A percentile compares a stretch with the other conserved stretches of the same genome.
phyloP scores from a whole-genome alignment of 2,329 filamentous ascomycete genomes.

The Trichoderma breve region DNA sequence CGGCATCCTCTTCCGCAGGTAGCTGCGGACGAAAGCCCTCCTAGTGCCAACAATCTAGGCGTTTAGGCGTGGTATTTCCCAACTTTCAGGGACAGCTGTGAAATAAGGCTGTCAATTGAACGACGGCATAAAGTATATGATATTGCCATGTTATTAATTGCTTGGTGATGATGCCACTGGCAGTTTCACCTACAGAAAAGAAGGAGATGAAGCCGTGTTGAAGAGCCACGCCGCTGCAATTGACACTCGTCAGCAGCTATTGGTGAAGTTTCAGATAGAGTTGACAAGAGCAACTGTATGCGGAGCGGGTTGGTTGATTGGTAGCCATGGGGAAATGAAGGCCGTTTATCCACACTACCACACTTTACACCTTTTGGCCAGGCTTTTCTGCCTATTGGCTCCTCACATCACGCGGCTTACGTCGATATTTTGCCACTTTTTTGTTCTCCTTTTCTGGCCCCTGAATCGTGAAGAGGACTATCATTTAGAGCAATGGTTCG shows the following conservation, averaged over 20 bases:
- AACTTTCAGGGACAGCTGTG: background rate
- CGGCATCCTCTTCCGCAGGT: background rate
- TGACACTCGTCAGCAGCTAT: background rate
- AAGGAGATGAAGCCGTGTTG: background rate
- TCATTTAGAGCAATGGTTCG: background rate
- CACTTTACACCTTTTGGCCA: background rate
- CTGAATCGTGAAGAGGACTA: background rate
- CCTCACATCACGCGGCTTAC: background rate
- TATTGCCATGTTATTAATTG: background rate
- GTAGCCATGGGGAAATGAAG: background rate
- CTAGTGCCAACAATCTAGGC: background rate
- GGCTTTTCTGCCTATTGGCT: background rate
- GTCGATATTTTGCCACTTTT: conserved; percentile 2
- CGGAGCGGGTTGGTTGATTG: background rate
- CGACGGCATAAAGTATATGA: background rate
- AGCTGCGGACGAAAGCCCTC: background rate
- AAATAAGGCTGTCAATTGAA: too few relatives aligned
- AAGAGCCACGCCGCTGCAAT: background rate
- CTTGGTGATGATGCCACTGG: background rate
- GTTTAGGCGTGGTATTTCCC: background rate
- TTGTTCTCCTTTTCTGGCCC: background rate
- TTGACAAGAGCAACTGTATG: background rate
- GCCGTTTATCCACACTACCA: background rate
- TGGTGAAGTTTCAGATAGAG: conserved; percentile 6
- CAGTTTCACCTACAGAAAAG: background rate